These are phyloP conservation scores for Arthroderma sp. DNA, from an alignment of 2,329 filamentous ascomycete species.

Conservation along the genomic window DNA sequence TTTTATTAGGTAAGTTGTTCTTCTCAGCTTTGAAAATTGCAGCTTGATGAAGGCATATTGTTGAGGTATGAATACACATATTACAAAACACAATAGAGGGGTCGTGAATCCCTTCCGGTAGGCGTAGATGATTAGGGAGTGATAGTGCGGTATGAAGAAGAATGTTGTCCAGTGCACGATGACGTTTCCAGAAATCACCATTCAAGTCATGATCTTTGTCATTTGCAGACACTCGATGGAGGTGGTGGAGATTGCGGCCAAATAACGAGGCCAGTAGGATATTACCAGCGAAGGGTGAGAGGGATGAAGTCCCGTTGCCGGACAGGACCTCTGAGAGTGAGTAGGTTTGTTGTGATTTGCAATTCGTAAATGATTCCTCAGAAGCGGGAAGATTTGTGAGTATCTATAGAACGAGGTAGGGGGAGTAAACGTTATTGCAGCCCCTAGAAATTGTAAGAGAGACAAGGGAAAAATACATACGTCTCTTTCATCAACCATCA, in stretches of 20 bases:
- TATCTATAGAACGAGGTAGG: slow-evolving; percentile 36
- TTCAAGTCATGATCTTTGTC: slow-evolving; percentile 80
- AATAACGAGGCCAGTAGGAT: slow-evolving; percentile 80
- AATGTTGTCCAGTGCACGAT: slow-evolving; percentile 78
- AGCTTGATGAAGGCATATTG: slow-evolving; percentile 94
- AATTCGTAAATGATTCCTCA: slow-evolving; percentile 74
- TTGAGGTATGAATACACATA: slow-evolving; percentile 93
- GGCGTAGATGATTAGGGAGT: slow-evolving; percentile 65
- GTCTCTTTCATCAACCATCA: slow-evolving; percentile 83
- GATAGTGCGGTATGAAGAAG: slow-evolving; percentile 75
- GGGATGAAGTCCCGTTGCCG: slow-evolving; percentile 55
- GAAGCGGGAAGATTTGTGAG: slow-evolving; percentile 70
- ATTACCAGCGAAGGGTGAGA: slow-evolving; percentile 69
- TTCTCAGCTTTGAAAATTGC: slow-evolving; percentile 96
- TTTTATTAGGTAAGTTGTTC: slow-evolving; percentile 60
- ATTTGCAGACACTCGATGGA: slow-evolving; percentile 71
- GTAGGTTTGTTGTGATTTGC: slow-evolving; percentile 57
- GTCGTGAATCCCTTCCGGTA: slow-evolving; percentile 61
- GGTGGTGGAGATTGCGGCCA: slow-evolving; percentile 77
- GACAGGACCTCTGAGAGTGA: slow-evolving; percentile 44
- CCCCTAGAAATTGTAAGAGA: slow-evolving; percentile 1
- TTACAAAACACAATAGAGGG: slow-evolving; percentile 87
- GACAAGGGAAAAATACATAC: slow-evolving; percentile 26
- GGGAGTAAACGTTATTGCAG: neutral
- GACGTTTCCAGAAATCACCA: slow-evolving; percentile 90